Conservation (phyloP, 345 rosid genomes). For the Eucalyptus regnans region DNA sequence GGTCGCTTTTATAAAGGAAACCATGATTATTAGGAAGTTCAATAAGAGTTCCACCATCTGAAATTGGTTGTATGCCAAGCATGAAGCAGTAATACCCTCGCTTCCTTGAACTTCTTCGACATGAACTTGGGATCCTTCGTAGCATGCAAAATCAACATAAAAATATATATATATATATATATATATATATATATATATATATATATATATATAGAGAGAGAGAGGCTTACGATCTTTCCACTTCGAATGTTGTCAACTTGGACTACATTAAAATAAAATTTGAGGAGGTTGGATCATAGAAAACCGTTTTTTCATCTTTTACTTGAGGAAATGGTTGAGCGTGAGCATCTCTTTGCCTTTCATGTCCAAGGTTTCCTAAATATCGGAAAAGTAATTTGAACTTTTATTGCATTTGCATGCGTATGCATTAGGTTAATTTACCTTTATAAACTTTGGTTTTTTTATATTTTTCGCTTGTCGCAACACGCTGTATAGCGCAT, state of each 20-base stretch:
- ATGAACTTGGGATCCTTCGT: too few relatives aligned
- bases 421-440: accelerated
- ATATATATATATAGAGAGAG: too few relatives aligned
- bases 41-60: not conserved
- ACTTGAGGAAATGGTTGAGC: too few relatives aligned
- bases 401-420: too few relatives aligned
- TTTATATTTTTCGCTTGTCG: too few relatives aligned
- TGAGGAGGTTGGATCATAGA: accelerated
- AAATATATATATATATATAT: too few relatives aligned
- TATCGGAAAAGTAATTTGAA: too few relatives aligned
- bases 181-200: too few relatives aligned
- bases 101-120: not conserved
- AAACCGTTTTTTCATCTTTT: too few relatives aligned
- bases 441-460: too few relatives aligned
- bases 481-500: accelerated
- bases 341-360: too few relatives aligned
- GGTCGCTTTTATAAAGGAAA: not conserved
- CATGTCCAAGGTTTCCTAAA: not conserved
- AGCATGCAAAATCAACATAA: not conserved
- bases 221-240: not conserved
- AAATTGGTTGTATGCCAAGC: not conserved
- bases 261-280: too few relatives aligned
- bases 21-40: not conserved
- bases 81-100: not conserved
- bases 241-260: not conserved